Base-by-base conservation (phyloP, 805 yeast species). In the Pichia pseudocactophila region DNA sequence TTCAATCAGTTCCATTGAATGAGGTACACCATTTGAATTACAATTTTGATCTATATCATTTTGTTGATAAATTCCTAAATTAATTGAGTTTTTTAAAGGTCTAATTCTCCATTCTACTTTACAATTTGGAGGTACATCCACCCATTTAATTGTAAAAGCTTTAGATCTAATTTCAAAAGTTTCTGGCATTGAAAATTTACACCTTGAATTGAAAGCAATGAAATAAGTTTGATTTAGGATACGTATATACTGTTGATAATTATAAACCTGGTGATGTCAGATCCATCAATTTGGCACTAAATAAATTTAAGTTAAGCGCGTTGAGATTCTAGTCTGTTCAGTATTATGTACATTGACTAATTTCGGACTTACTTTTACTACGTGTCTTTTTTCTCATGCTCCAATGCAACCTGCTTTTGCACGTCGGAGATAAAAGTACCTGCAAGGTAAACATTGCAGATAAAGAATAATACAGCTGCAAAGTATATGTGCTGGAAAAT, bases 91-190 rank as follows among this genome's bases (percentile, higher is more conserved):
- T 56, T 79, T 80, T 48, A 81, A 59, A 2, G 97, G 97, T 53
- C 80, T 81, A 40, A 88, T 71, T 56, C 82, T 89, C 83, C 92
- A 90, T 47, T 74, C 74, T 35, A 90, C 73, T 16, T 69, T 59
- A 26, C 80, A 73, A 45, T 78, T 73, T 32, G 76, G 82, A 0
- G 84, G 82, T 7, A 84, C 83, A 48, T 78, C 74, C 42, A 89
- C 78, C 97, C 97, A 92, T 53, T 90, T 86, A 55, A 89, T 84
- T 48, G 88, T 76, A 55, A 85, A 90, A 44, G 92, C 82, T 60
- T 86, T 83, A 39, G 94, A 80, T 53, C 89, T 95, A 19, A 92
- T 78, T 62, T 90, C 97, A 38, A 92, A 73, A 2, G 88, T 80
- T 62, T 90, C 97, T 96, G 88, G 85, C 25, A 22, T 46, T 36